Percentiles rank a stretch among this genome's conserved stretches.
Conservation (phyloP, 2,329 filamentous ascomycete species). For the Aaosphaeria arxii region DNA sequence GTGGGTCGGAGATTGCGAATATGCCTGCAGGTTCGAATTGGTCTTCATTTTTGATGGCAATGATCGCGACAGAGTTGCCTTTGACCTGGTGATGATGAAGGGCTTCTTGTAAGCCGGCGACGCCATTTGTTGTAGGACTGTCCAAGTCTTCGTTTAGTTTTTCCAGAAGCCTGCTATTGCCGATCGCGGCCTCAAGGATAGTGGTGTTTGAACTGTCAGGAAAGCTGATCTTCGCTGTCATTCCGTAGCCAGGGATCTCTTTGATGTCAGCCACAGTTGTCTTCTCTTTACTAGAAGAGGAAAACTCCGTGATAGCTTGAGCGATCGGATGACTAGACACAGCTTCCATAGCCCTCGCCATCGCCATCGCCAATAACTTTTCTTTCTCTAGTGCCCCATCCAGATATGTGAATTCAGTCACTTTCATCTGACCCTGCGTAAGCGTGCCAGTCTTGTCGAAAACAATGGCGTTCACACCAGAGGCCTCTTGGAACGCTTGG, state of each 20-base stretch:
- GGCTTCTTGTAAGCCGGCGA: background rate
- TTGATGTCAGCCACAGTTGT: conserved; percentile 44
- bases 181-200: background rate
- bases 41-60: conserved; percentile 23
- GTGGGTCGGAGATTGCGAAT: conserved; percentile 76
- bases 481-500: conserved; percentile 82
- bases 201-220: background rate
- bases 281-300: conserved; percentile 30
- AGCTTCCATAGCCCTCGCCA: conserved; percentile 60
- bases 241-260: conserved; percentile 69
- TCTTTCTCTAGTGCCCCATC: conserved; percentile 31
- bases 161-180: background rate
- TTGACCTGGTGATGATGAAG: conserved; percentile 23
- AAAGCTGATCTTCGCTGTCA: conserved; percentile 49
- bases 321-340: conserved; percentile 74
- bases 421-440: conserved; percentile 62
- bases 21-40: conserved; percentile 55
- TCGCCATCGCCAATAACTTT: conserved; percentile 40
- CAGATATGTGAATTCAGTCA: conserved; percentile 63
- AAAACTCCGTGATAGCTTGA: conserved; percentile 65
- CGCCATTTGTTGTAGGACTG: background rate
- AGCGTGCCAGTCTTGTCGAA: conserved; percentile 90
- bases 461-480: conserved; percentile 71
- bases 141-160: background rate
- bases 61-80: background rate